A percentile compares a stretch with the other conserved stretches of the same genome.
Evolutionary conservation across 371 early-diverging fungal species (phyloP).

Genomic region (Rhizomucor pusillus): DNA sequence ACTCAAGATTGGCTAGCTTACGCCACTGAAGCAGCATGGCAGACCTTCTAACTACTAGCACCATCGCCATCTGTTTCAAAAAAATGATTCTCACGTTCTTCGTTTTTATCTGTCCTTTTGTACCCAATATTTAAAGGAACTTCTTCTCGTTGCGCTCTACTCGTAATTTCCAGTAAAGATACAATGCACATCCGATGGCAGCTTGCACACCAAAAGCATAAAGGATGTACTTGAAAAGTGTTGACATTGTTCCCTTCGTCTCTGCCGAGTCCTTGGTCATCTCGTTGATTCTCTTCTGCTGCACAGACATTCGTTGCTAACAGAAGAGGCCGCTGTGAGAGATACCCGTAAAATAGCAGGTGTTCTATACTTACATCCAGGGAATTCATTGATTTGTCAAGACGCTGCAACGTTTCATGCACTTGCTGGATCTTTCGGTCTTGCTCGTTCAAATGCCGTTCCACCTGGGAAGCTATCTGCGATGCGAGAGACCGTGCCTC

Average conservation of each 20-base stretch:
- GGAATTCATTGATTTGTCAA: conserved; percentile 22
- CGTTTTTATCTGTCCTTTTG: conserved; percentile 4
- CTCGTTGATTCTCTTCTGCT: conserved; percentile 23
- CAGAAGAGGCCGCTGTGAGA: background rate
- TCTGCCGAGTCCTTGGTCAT: conserved; percentile 36
- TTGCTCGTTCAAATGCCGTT: conserved; percentile 23
- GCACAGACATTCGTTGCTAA: conserved; percentile 29
- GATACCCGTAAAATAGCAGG: background rate
- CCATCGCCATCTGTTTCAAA: background rate
- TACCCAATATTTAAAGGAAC: conserved; percentile 23
- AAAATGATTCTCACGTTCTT: background rate
- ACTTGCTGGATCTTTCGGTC: conserved; percentile 26
- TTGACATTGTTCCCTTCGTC: conserved; percentile 39
- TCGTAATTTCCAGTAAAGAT: conserved; percentile 44
- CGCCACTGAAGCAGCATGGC: background rate
- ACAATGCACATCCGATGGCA: conserved; percentile 31
- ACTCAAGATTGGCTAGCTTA: conserved; percentile 63
- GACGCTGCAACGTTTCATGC: conserved; percentile 16
- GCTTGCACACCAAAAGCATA: conserved; percentile 39
- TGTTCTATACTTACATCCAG: conserved; percentile 31
- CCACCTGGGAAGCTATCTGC: conserved; percentile 18
- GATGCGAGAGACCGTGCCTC: conserved; percentile 10
- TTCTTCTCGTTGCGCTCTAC: conserved; percentile 47
- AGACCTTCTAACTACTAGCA: background rate
- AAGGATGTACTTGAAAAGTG: conserved; percentile 32